phyloP scores from a whole-genome alignment of 345 rosid genomes.

The Erucastrum elatum region DNA sequence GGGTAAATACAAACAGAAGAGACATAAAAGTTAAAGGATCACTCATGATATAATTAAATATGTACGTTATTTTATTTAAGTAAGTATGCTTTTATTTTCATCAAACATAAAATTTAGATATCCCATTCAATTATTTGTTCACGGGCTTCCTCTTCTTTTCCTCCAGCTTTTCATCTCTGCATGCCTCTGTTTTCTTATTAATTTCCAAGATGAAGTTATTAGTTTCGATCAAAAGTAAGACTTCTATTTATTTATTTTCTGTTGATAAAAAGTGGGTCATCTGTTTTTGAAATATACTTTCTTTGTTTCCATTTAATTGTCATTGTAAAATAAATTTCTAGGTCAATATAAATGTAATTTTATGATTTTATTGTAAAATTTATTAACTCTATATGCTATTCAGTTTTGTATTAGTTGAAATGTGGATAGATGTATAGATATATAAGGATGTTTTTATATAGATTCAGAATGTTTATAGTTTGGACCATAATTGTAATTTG shows the following conservation, averaged over 20 bases:
- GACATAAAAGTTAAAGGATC: constrained; percentile 4
- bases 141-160: constrained; percentile 24
- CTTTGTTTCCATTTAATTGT: too few species aligned
- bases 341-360: too few species aligned
- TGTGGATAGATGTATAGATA: too few species aligned
- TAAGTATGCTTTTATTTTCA: background rate
- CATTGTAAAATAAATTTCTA: too few species aligned
- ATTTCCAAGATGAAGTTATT: background rate
- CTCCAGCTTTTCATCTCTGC: constrained; percentile 28
- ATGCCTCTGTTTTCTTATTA: background rate
- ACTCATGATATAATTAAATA: background rate
- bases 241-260: background rate
- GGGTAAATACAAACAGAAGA: constrained; percentile 25
- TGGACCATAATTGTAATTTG: too few species aligned
- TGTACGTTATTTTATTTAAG: background rate
- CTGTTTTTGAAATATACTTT: background rate
- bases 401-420: too few species aligned
- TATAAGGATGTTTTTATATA: too few species aligned
- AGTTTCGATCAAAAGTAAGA: constrained; percentile 1
- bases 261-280: background rate
- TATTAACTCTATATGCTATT: too few species aligned
- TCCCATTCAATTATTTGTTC: constrained; percentile 26
- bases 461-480: too few species aligned
- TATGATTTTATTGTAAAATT: too few species aligned
- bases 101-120: background rate